These are phyloP conservation scores for Hagleromyces aurorensis DNA, from an alignment of 805 yeast genomes.

Conservation along the genomic window DNA sequence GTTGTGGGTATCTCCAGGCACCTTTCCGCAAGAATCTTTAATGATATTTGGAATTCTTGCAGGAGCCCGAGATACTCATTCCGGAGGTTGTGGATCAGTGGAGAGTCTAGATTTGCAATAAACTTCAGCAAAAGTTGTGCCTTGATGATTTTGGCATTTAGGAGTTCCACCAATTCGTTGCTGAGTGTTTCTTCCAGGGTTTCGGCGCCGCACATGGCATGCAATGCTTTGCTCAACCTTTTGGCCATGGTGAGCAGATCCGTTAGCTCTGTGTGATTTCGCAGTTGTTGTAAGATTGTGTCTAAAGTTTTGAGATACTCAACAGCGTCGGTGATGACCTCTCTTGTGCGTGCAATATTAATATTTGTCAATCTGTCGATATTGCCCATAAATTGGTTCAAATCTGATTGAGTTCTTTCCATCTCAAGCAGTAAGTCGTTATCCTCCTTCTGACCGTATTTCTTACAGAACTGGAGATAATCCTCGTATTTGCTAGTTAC, in stretches of 20 bases:
- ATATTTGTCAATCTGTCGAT: slow-evolving; percentile 15
- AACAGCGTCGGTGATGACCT: slow-evolving; percentile 19
- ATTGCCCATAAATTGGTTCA: slow-evolving; percentile 17
- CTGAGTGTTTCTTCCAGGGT: slow-evolving; percentile 15
- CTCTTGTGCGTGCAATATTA: slow-evolving; percentile 20
- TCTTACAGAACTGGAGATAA: slow-evolving; percentile 22
- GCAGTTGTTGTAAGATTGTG: slow-evolving; percentile 13
- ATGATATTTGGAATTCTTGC: slow-evolving; percentile 24
- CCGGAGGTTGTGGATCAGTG: slow-evolving; percentile 22
- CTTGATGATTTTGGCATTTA: slow-evolving; percentile 7
- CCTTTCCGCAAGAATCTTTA: slow-evolving; percentile 22
- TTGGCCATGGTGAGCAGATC: slow-evolving; percentile 14
- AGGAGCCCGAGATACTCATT: slow-evolving; percentile 28
- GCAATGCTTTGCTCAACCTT: slow-evolving; percentile 20
- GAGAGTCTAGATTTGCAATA: slow-evolving; percentile 18
- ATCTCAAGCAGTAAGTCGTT: slow-evolving; percentile 19
- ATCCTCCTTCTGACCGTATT: slow-evolving; percentile 15
- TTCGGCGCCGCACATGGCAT: slow-evolving; percentile 22
- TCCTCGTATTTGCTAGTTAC: slow-evolving; percentile 21
- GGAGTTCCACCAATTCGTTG: slow-evolving; percentile 12
- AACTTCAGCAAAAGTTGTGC: slow-evolving; percentile 10
- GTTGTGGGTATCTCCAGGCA: slow-evolving; percentile 15
- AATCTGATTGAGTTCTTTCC: slow-evolving; percentile 17
- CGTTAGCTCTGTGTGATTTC: slow-evolving; percentile 14
- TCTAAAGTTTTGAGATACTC: slow-evolving; percentile 25